Evolutionary conservation across 2,329 filamentous ascomycete species (phyloP).

Genomic region (Colletotrichum gloeosporioides): DNA sequence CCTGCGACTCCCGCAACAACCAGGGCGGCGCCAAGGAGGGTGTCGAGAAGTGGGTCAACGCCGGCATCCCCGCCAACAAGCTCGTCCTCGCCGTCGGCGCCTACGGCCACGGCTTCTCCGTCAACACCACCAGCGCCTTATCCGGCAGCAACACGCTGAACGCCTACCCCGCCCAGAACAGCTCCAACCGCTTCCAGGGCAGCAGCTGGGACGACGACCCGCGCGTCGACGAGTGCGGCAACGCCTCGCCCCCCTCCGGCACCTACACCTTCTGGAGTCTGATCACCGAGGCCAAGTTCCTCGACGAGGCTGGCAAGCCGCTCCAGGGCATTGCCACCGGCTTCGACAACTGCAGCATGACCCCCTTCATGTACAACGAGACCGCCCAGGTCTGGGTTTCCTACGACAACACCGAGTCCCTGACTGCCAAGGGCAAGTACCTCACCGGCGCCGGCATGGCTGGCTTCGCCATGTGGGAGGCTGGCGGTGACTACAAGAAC

Average conservation of each 20-base stretch:
- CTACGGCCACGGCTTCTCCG: constrained; percentile 20
- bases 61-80: constrained; percentile 13
- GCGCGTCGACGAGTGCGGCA: constrained; percentile 11
- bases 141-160: constrained; percentile 3
- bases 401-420: constrained; percentile 10
- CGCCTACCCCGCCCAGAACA: constrained; percentile 15
- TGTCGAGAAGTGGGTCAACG: constrained; percentile 10
- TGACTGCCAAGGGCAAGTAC: constrained; percentile 14
- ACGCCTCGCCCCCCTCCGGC: constrained; percentile 4
- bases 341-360: constrained; percentile 18
- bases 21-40: constrained; percentile 19
- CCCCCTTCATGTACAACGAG: constrained; percentile 14
- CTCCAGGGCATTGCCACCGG: background rate
- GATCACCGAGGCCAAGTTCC: constrained; percentile 13
- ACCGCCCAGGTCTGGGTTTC: constrained; percentile 14
- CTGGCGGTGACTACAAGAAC: constrained; percentile 17
- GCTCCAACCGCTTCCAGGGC: constrained; percentile 18
- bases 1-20: constrained; percentile 16
- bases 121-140: constrained; percentile 15
- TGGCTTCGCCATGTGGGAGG: constrained; percentile 14
- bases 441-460: background rate
- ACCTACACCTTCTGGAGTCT: constrained; percentile 14
- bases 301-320: constrained; percentile 13
- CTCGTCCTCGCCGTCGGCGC: constrained; percentile 14
- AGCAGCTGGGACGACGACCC: constrained; percentile 21